These are phyloP conservation scores for Plasmopara halstedii DNA, from an alignment of 352 stramenopile species.

Conservation along the genomic window DNA sequence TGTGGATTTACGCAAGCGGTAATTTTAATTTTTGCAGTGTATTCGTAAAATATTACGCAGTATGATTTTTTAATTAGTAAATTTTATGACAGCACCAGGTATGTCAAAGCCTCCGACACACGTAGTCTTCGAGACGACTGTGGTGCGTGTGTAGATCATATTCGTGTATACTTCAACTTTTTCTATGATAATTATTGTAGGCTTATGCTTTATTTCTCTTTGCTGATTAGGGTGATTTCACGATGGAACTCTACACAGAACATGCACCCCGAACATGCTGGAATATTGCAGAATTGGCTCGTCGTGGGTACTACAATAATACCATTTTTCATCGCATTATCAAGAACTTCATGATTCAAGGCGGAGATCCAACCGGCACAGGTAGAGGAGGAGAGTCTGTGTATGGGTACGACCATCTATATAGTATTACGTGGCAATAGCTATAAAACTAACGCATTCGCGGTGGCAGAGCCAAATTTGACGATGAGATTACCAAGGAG, in stretches of 20 bases:
- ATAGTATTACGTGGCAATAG: constrained; percentile 1
- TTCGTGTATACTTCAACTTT: background rate
- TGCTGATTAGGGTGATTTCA: constrained; percentile 75
- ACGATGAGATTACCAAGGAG: constrained; percentile 89
- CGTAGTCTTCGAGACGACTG: constrained; percentile 79
- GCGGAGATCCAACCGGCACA: constrained; percentile 91
- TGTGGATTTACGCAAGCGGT: too few species aligned
- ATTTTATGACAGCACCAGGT: constrained; percentile 9
- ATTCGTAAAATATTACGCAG: too few species aligned
- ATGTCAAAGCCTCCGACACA: constrained; percentile 47
- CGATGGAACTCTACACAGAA: constrained; percentile 90
- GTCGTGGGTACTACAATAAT: constrained; percentile 93
- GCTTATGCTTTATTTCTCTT: background rate
- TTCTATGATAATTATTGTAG: background rate
- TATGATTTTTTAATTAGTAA: too few species aligned
- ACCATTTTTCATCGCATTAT: constrained; percentile 96
- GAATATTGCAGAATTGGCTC: constrained; percentile 89
- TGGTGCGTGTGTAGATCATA: constrained; percentile 49
- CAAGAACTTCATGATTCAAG: constrained; percentile 96
- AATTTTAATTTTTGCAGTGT: too few species aligned
- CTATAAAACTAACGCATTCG: constrained; percentile 1
- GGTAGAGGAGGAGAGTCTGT: constrained; percentile 88
- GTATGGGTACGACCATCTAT: constrained; percentile 62
- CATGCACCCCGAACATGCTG: constrained; percentile 90
- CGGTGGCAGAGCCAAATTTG: constrained; percentile 80